Percentiles rank a stretch among this genome's conserved stretches.
phyloP scores from a whole-genome alignment of 192 early-diverging fungal genomes.

The Coemansia sp. region DNA sequence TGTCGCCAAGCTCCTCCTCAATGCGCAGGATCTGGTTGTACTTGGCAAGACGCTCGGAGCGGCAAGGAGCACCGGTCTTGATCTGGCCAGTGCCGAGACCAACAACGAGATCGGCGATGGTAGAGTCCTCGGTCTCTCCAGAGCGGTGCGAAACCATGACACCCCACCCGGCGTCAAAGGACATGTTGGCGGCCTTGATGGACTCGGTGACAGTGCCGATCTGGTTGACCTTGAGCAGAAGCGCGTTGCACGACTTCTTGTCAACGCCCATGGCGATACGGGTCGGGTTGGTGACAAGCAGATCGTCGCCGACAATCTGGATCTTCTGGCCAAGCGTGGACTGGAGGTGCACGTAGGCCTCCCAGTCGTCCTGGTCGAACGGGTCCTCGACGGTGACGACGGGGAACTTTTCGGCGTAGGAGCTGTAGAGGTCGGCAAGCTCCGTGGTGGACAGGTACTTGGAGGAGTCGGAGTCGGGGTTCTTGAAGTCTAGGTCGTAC shows the following conservation, averaged over 20 bases:
- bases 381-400: conserved; percentile 98
- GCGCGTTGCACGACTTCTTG: conserved; percentile 91
- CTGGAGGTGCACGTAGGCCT: conserved; percentile 82
- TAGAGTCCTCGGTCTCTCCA: conserved; percentile 97
- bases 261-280: conserved; percentile 88
- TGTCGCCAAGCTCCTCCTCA: conserved; percentile 93
- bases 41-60: conserved; percentile 96
- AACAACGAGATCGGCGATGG: conserved; percentile 96
- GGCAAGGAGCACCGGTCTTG: conserved; percentile 99
- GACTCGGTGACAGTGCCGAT: conserved; percentile 97
- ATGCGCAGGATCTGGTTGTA: conserved; percentile 99
- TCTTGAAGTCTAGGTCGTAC: conserved; percentile 99
- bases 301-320: conserved; percentile 97
- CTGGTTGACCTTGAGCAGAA: conserved; percentile 99
- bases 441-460: conserved; percentile 72
- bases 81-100: conserved; percentile 95
- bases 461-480: conserved; percentile 74
- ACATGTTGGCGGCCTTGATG: conserved; percentile 76
- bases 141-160: conserved; percentile 99
- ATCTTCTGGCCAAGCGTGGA: conserved; percentile 61
- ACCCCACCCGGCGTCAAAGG: conserved; percentile 92
- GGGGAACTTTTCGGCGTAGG: conserved; percentile 81
- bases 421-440: conserved; percentile 83
- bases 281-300: conserved; percentile 96
- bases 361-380: conserved; percentile 99